phyloP scores from a whole-genome alignment of 2,329 filamentous ascomycete species.

The Colletotrichum sp. region DNA sequence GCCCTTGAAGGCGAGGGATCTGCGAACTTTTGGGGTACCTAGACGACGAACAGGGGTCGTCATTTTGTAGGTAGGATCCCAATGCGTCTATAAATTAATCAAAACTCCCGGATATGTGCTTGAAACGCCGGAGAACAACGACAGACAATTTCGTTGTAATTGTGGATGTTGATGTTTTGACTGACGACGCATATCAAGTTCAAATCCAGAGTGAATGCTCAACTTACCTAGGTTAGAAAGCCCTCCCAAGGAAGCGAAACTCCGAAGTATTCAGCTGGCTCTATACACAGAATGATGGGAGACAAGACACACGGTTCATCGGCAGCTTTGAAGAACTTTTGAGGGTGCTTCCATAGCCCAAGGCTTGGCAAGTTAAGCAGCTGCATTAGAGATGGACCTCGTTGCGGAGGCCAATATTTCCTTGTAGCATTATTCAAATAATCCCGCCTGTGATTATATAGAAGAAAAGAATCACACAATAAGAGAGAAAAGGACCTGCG shows the following conservation, averaged over 20 bases:
- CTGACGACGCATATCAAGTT: neutral
- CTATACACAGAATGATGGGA: neutral
- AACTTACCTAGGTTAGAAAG: neutral
- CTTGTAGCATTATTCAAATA: too few species aligned
- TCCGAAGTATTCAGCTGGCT: neutral
- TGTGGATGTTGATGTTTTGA: neutral
- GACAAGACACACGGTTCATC: fast-evolving
- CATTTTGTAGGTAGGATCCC: neutral
- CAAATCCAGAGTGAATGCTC: neutral
- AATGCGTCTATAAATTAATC: neutral
- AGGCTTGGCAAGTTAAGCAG: neutral
- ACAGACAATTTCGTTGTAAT: fast-evolving
- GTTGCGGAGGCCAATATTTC: too few species aligned
- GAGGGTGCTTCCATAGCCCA: neutral
- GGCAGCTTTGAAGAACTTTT: neutral
- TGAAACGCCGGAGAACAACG: fast-evolving
- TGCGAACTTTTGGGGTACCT: fast-evolving
- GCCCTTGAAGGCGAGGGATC: neutral
- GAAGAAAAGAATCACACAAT: too few species aligned
- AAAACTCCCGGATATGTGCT: neutral
- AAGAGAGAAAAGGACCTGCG: too few species aligned
- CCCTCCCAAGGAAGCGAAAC: fast-evolving
- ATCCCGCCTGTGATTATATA: too few species aligned
- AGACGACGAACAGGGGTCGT: fast-evolving
- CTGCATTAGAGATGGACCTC: neutral